Conservation (phyloP, 192 early-diverging fungal genomes). For the Entomortierella chlamydospora region DNA sequence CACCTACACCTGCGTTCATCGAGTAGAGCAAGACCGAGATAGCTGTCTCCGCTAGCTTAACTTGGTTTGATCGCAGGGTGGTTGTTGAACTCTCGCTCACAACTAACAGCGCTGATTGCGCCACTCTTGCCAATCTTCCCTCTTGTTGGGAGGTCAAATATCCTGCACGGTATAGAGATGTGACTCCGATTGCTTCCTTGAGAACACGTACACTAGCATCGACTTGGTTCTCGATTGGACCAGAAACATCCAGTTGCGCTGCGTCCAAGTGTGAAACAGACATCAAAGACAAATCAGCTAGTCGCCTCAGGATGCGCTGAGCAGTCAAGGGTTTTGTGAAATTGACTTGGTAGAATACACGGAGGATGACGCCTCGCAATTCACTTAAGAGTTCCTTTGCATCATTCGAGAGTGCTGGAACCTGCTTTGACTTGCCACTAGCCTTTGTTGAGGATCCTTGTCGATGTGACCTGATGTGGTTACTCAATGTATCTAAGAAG, state of each 20-base stretch:
- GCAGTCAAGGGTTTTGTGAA: neutral
- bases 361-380: slow-evolving; percentile 21
- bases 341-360: slow-evolving; percentile 19
- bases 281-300: slow-evolving; percentile 47
- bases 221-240: neutral
- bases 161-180: slow-evolving; percentile 44
- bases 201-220: slow-evolving; percentile 20
- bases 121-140: slow-evolving; percentile 12
- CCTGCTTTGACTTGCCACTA: neutral
- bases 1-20: slow-evolving; percentile 32
- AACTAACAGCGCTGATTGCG: slow-evolving; percentile 30
- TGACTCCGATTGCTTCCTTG: slow-evolving; percentile 31
- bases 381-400: slow-evolving; percentile 40
- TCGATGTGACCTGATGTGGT: slow-evolving; percentile 29
- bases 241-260: slow-evolving; percentile 15
- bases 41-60: slow-evolving; percentile 15
- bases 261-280: slow-evolving; percentile 44
- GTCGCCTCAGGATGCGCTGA: slow-evolving; percentile 26
- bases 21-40: slow-evolving; percentile 49
- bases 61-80: neutral
- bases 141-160: slow-evolving; percentile 45
- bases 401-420: slow-evolving; percentile 7
- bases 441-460: slow-evolving; percentile 1
- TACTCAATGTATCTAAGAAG: slow-evolving; percentile 51
- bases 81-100: neutral